Base-by-base conservation (phyloP, 1,139 yeast species). In the Debaryomyces sp. region DNA sequence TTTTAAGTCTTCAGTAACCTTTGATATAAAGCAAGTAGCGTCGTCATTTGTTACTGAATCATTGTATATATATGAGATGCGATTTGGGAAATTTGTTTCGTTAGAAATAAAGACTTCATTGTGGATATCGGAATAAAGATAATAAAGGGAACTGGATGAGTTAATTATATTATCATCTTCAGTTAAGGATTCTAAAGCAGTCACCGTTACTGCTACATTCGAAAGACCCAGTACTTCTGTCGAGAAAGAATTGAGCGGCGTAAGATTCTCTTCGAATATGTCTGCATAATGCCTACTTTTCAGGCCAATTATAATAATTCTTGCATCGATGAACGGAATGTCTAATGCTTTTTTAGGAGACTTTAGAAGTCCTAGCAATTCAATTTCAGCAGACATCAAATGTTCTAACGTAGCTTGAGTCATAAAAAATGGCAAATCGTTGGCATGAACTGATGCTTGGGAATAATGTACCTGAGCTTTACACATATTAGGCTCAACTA, bases 351-450 rank as follows among this genome's bases (percentile, higher is more conserved):
- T n/a, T 6, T 23, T 6, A 15, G 22, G 22, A 5, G 8, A n/a
- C n/a, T 27, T 22, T 30, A 21, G 13, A n/a, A 10, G 24, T n/a
- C 15, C 12, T 22, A 29, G 27, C 8, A 40, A 12, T 21, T 45
- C 43, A 18, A 64, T 45, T 43, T 67, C 71, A 1, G 66, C 57
- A 4, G 50, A 43, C 15, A 70, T 40, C 23, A 71, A 54, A 52
- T 70, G 71, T 43, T 71, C 66, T 15, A 66, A 38, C 10, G 73
- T 55, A 0, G 74, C 61, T 54, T 75, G 80, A 0, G 73, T 62
- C 5, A 74, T 50, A 37, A 58, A 68, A 51, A 57, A 75, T 2
- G 81, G 81, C 45, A 76, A 58, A 53, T 75, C 80, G 53, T 75
- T 76, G 9, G 70, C 56, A 52, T 73, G 73, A 9, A 75, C 56